phyloP scores from a whole-genome alignment of 768 basidiomycete species.

The Pulveroboletus ravenelii region DNA sequence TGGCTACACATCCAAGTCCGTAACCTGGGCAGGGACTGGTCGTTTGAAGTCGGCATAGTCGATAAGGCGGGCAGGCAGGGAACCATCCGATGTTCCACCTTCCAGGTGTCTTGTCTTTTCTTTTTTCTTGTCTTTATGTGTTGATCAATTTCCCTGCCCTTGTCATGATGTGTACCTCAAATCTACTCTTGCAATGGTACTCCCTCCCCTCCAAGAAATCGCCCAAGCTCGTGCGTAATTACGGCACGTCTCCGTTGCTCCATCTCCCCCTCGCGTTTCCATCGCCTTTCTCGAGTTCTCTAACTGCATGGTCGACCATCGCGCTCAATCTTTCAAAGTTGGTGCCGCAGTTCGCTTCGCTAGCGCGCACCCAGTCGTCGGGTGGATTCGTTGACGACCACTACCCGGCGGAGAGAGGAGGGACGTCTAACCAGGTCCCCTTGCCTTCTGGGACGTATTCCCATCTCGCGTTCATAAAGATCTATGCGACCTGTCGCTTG shows the following conservation, averaged over 20 bases:
- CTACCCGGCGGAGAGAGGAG: slow-evolving; percentile 20
- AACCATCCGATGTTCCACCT: slow-evolving; percentile 66
- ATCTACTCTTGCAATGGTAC: slow-evolving; percentile 8
- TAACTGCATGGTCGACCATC: slow-evolving; percentile 71
- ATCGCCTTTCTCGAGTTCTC: slow-evolving; percentile 43
- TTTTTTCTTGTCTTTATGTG: neutral
- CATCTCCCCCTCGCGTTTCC: slow-evolving; percentile 72
- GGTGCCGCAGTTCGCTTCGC: slow-evolving; percentile 57
- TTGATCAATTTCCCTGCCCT: neutral
- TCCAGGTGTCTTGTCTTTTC: slow-evolving; percentile 52
- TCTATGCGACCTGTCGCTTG: slow-evolving; percentile 75
- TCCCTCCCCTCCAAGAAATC: slow-evolving; percentile 38
- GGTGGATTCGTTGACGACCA: slow-evolving; percentile 21
- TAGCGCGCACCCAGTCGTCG: slow-evolving; percentile 29
- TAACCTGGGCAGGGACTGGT: slow-evolving; percentile 62
- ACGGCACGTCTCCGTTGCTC: slow-evolving; percentile 48
- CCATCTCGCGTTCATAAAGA: slow-evolving; percentile 66
- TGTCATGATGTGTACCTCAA: neutral
- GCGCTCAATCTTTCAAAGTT: slow-evolving; percentile 55
- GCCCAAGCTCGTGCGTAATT: slow-evolving; percentile 44
- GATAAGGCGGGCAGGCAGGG: slow-evolving; percentile 60
- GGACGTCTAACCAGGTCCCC: slow-evolving; percentile 16
- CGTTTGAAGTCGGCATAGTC: slow-evolving; percentile 70
- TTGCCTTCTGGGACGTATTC: slow-evolving; percentile 55
- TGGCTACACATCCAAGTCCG: slow-evolving; percentile 78